phyloP scores from a whole-genome alignment of 768 basidiomycete species.

The Tremella fuciformis region DNA sequence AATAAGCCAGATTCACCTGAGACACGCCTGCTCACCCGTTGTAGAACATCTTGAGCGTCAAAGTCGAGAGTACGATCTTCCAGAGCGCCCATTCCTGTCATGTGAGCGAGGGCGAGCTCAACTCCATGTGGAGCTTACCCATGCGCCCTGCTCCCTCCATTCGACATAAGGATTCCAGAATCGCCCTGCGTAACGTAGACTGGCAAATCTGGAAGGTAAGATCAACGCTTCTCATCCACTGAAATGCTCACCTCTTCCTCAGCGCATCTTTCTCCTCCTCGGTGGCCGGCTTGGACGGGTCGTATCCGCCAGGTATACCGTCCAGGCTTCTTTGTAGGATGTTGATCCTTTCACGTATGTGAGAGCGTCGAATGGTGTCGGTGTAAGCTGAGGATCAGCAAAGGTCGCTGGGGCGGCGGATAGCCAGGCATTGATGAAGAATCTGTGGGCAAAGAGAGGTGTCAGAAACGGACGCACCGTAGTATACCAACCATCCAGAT shows the following conservation, averaged over 20 bases:
- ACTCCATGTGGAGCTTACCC: conserved; percentile 20
- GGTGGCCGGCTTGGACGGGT: conserved; percentile 29
- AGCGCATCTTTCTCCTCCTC: conserved; percentile 42
- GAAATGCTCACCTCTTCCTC: conserved; percentile 31
- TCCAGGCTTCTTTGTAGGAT: conserved; percentile 16
- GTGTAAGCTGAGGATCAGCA: conserved; percentile 31
- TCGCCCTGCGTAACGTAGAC: conserved; percentile 40
- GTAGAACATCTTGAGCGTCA: conserved; percentile 35
- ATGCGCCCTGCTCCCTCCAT: conserved; percentile 45
- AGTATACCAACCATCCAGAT: conserved; percentile 39
- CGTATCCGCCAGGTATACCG: conserved; percentile 19
- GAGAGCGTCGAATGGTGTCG: conserved; percentile 39
- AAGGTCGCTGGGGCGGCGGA: too few relatives aligned
- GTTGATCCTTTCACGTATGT: conserved; percentile 29
- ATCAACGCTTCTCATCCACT: too few relatives aligned
- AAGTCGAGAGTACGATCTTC: conserved; percentile 36
- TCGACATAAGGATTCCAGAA: conserved; percentile 45
- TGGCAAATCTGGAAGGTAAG: conserved; percentile 28
- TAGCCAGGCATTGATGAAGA: too few relatives aligned
- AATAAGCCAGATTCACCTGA: conserved; percentile 4
- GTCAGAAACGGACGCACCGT: conserved; percentile 23
- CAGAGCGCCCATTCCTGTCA: conserved; percentile 43
- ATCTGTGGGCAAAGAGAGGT: not conserved
- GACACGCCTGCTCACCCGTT: conserved; percentile 33
- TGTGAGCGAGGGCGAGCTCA: not conserved